Evolutionary conservation across 1,139 yeast species (phyloP).

Genomic region (Geotrichum candidum): DNA sequence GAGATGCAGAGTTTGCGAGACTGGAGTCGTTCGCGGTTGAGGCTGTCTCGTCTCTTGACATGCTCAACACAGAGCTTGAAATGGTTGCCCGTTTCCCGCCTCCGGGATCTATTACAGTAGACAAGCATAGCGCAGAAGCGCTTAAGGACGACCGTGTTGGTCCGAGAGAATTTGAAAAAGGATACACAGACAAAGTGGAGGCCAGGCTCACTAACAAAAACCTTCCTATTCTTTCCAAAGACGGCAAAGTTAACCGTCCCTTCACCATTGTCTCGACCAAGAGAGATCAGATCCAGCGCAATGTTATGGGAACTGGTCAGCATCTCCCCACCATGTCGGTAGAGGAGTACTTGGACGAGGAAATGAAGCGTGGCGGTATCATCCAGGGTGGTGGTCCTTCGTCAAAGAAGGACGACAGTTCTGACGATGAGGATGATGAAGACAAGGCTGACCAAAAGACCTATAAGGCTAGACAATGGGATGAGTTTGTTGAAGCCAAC

Average conservation of each 20-base stretch:
- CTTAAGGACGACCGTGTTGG: slow-evolving; percentile 4
- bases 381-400: slow-evolving; percentile 47
- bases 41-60: slow-evolving; percentile 50
- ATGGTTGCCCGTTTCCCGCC: slow-evolving; percentile 37
- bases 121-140: slow-evolving; percentile 10
- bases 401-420: slow-evolving; percentile 40
- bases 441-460: slow-evolving; percentile 45
- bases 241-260: slow-evolving; percentile 77
- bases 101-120: slow-evolving; percentile 5
- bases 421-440: slow-evolving; percentile 44
- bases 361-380: slow-evolving; percentile 74
- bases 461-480: slow-evolving; percentile 76
- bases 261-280: slow-evolving; percentile 62
- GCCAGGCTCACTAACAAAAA: slow-evolving; percentile 6
- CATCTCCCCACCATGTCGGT: slow-evolving; percentile 90
- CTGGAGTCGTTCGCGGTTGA: slow-evolving; percentile 48
- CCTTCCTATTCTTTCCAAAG: slow-evolving; percentile 36
- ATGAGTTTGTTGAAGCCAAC: slow-evolving; percentile 81
- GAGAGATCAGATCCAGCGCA: slow-evolving; percentile 51
- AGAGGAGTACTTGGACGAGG: slow-evolving; percentile 85
- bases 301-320: slow-evolving; percentile 90
- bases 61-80: slow-evolving; percentile 51
- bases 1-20: slow-evolving; percentile 52
- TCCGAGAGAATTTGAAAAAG: background rate
- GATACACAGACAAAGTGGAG: slow-evolving; percentile 14